Percentiles rank a stretch among this genome's conserved stretches.
Evolutionary conservation across 306 rosid genomes (phyloP).

Genomic region (Vicia sativa): DNA sequence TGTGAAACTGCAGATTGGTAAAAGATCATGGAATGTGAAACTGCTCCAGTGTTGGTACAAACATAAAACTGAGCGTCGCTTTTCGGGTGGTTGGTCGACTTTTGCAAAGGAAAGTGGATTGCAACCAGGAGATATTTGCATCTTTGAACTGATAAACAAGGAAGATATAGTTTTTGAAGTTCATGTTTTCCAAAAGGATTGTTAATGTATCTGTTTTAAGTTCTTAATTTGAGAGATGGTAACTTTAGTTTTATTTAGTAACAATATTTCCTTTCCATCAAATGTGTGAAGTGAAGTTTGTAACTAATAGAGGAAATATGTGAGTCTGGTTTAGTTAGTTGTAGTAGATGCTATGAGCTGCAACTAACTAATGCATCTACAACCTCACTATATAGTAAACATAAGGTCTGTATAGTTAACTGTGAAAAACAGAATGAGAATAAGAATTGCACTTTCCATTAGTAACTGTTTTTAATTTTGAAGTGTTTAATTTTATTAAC

Average conservation of each 20-base stretch:
- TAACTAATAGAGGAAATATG: no score
- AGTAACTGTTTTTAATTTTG: no score
- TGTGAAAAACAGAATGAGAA: no score
- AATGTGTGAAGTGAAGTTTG: no score
- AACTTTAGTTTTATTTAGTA: background rate
- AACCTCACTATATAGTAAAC: no score
- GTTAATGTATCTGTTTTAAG: background rate
- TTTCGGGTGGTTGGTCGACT: constrained; percentile 2
- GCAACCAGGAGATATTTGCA: constrained; percentile 35
- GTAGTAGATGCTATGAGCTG: no score
- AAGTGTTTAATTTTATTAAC: no score
- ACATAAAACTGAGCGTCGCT: accelerated
- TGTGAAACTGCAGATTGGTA: constrained; percentile 5
- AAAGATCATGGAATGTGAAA: constrained; percentile 26
- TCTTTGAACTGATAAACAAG: constrained; percentile 31
- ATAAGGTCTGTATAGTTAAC: no score
- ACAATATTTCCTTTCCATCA: no score
- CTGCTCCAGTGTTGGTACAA: background rate
- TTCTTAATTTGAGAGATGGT: background rate
- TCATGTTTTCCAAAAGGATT: constrained; percentile 15
- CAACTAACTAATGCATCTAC: no score
- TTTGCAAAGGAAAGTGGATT: constrained; percentile 27
- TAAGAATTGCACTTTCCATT: no score
- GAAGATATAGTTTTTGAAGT: background rate
- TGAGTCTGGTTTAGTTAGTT: no score